Conservation (phyloP, 2,329 filamentous ascomycete species). For the Karstenula rhodostoma region DNA sequence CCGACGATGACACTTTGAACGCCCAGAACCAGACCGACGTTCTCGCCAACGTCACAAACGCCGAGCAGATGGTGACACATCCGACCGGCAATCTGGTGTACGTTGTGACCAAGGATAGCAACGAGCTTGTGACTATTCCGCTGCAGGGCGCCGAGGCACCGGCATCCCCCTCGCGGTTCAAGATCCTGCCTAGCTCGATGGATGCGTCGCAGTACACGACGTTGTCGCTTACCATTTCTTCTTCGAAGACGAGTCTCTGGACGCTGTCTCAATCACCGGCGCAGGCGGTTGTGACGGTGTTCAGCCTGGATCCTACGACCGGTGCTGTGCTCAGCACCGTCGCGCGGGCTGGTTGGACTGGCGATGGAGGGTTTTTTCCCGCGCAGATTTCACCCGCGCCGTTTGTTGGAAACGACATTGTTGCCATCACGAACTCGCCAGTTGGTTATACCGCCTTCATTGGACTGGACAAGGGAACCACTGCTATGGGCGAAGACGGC, state of each 20-base stretch:
- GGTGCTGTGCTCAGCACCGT: slow-evolving; percentile 28
- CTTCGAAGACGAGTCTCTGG: slow-evolving; percentile 30
- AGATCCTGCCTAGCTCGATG: slow-evolving; percentile 23
- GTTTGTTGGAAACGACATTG: slow-evolving; percentile 24
- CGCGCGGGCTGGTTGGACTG: slow-evolving; percentile 27
- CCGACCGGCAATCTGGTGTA: slow-evolving; percentile 26
- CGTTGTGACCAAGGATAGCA: slow-evolving; percentile 29
- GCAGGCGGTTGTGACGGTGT: slow-evolving; percentile 27
- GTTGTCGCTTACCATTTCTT: slow-evolving; percentile 25
- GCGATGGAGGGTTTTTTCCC: slow-evolving; percentile 19
- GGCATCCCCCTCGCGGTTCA: slow-evolving; percentile 19
- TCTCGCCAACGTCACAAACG: slow-evolving; percentile 26
- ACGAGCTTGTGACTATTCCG: slow-evolving; percentile 29
- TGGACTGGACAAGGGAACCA: slow-evolving; percentile 21
- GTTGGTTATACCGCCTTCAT: slow-evolving; percentile 28
- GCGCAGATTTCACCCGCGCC: slow-evolving; percentile 26
- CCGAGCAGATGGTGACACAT: slow-evolving; percentile 32
- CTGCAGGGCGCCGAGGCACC: slow-evolving; percentile 13
- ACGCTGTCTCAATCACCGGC: slow-evolving; percentile 28
- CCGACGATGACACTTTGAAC: slow-evolving; percentile 20
- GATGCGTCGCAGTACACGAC: slow-evolving; percentile 25
- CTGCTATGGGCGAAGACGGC: background rate
- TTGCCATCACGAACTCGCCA: slow-evolving; percentile 30
- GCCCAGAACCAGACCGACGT: slow-evolving; percentile 24
- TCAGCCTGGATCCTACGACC: slow-evolving; percentile 27